Evolutionary conservation across 1,284 basidiomycete genomes (phyloP).

Genomic region (Sphaerobolus stellatus): DNA sequence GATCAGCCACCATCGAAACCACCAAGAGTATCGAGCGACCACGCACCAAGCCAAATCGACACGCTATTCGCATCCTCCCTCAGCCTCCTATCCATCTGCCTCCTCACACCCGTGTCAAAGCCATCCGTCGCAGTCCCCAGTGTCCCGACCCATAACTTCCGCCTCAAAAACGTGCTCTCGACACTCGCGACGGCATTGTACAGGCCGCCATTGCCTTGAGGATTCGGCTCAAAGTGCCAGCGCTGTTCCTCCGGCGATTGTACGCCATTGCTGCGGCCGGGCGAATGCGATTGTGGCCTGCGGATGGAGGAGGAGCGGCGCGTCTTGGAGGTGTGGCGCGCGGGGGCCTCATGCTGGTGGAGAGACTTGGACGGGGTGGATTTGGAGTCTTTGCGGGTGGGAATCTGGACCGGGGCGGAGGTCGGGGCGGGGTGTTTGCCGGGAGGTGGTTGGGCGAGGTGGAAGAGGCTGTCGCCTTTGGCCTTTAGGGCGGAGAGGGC

Average conservation of each 20-base stretch:
- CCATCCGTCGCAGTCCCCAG: constrained; percentile 67
- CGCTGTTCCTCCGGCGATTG: constrained; percentile 16
- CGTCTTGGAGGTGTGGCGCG: constrained; percentile 38
- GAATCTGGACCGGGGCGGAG: too few species aligned
- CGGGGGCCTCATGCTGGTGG: constrained; percentile 36
- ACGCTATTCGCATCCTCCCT: constrained; percentile 54
- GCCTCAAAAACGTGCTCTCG: constrained; percentile 44
- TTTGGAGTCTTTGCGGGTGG: too few species aligned
- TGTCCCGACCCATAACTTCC: constrained; percentile 79
- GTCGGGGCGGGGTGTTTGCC: too few species aligned
- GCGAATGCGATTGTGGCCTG: constrained; percentile 49
- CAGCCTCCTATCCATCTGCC: constrained; percentile 62
- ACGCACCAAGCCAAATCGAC: constrained; percentile 71
- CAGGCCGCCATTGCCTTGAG: constrained; percentile 76
- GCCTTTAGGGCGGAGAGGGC: constrained; percentile 31
- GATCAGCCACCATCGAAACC: neutral
- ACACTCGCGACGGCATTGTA: constrained; percentile 76
- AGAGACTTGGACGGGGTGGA: too few species aligned
- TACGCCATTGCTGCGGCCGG: constrained; percentile 45
- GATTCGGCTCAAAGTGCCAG: constrained; percentile 65
- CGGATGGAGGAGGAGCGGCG: constrained; percentile 33
- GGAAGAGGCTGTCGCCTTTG: neutral
- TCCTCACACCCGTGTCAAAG: constrained; percentile 55
- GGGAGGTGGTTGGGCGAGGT: neutral
- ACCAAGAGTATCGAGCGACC: neutral